Evolutionary conservation across 345 rosid species (phyloP).

Genomic region (Capsella bursapastoris): DNA sequence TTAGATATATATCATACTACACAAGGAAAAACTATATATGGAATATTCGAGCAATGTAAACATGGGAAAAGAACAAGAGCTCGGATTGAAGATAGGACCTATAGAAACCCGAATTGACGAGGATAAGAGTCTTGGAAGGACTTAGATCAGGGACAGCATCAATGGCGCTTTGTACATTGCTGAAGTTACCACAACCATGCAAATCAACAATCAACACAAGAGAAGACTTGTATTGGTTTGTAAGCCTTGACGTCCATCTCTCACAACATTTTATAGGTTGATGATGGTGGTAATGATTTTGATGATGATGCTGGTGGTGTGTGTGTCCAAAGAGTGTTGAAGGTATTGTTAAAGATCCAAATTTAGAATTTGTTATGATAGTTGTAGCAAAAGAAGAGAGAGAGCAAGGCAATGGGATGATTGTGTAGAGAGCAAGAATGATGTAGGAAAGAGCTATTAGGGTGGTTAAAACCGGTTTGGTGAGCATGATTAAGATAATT

Average conservation of each 20-base stretch:
- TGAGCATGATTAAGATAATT: constrained; percentile 28
- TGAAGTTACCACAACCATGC: constrained; percentile 72
- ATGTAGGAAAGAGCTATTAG: neutral
- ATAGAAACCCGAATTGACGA: constrained; percentile 72
- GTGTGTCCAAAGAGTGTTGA: constrained; percentile 33
- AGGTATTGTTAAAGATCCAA: constrained; percentile 28
- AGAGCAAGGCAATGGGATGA: neutral
- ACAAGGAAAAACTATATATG: neutral
- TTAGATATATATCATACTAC: neutral
- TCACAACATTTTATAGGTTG: constrained; percentile 41
- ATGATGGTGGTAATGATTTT: constrained; percentile 13
- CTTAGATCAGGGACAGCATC: constrained; percentile 69
- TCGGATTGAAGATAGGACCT: constrained; percentile 54
- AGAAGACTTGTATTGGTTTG: constrained; percentile 44
- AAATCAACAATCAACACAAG: constrained; percentile 65
- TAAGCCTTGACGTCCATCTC: constrained; percentile 51
- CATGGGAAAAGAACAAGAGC: neutral
- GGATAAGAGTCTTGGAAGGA: constrained; percentile 57
- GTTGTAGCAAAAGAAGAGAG: constrained; percentile 27
- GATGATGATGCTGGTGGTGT: constrained; percentile 15
- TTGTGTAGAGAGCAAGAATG: constrained; percentile 29
- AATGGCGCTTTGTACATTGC: constrained; percentile 70
- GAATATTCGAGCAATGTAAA: neutral
- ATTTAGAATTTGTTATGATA: constrained; percentile 26
- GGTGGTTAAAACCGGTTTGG: constrained; percentile 25